Base-by-base conservation (phyloP, 805 yeast genomes). In the Cyberlindnera xishuangbannaensis region DNA sequence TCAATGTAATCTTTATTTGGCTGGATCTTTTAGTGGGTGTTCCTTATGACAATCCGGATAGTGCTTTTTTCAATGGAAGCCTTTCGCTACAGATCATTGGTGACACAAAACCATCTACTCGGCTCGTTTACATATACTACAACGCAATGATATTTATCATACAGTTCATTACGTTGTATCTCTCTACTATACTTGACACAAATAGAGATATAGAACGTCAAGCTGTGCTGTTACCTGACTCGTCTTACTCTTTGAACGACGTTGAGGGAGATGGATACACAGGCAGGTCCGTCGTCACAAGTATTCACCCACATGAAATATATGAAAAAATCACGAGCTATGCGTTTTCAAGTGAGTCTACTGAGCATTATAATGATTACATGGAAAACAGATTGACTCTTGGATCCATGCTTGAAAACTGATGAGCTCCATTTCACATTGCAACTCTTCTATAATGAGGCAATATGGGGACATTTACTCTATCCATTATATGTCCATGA, bases 11-110 rank as follows among this genome's bases (percentile, higher is more conserved):
- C 3, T 55, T 55, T n/a, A 43, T 64, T 10, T 41, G 62, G 4
- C 40, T 56, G 5, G 67, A 70, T 39, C 37, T 67, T n/a, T 18
- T 60, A 2, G 55, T 56, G 9, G 58, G 63, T 7, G 45, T 59
- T 15, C 48, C 50, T 8, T 17, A 27, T 3, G 36, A 28, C 8
- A 12, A 12, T 7, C 17, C 20, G 10, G 20, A 13, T 5, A 11
- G 9, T 3, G 15, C 15, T 3, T 38, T 30, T 23, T 50, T 51
- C 2, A 53, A 62, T 41, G 73, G 74, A 1, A 47, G 59, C n/a
- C 37, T 64, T 14, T 45, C 63, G 4, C 31, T 71, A 17, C 71
- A 69, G 39, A 43, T 71, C 14, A 64, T 72, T 15, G 80, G 80
- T 0, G 78, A 73, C 36, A 41, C 43, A 19, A 47, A 53, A 21